Evolutionary conservation across 805 yeast species (phyloP), one percentile per base, ranked within the genome.

Genomic region (Sungouiozyma ichnusensis): DNA sequence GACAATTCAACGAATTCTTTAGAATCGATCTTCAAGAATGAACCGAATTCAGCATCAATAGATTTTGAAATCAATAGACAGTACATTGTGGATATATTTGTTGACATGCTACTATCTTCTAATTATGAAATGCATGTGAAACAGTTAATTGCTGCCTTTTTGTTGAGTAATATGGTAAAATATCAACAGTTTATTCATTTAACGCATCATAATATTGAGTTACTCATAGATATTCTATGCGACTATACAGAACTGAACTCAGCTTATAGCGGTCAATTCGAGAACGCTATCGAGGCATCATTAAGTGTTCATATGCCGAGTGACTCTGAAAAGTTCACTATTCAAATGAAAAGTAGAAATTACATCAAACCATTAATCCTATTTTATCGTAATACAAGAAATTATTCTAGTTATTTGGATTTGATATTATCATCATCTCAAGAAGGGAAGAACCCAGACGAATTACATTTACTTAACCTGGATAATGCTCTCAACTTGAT

Each of bases 141-240:
- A 4, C 67, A 64, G 32, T 47, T 60, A 34, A 58, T 85, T 39
- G 71, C 85, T 2, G 73, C 85, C 3, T 92, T 90, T 54, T 60
- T 90, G 29, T 84, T 90, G 0, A 63, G 90, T 44, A 88, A 84
- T 54, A 77, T 80, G 47, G 81, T 96, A 2, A 92, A 90, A 55
- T 90, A 83, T 58, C 69, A 76, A 11, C 98, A 90, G 60, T 88
- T 85, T 47, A 70, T 90, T 9, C 69, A 85, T 36, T 58, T 92
- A 1, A 73, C 87, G 1, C 92, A 80, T 42, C 66, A 76, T 1
- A 62, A 68, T 2, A 55, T 83, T 35, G 71, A 72, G 4, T 55
- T 60, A 3, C 63, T 81, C 0, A 63, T 82, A 19, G 62, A 67
- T 3, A 61, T 58, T 3, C 61, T 87, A 31, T 80, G 85, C 50